Evolutionary conservation across 2,329 filamentous ascomycete genomes (phyloP), one percentile per base, ranked within the genome.

Genomic region (Fusarium foetens): DNA sequence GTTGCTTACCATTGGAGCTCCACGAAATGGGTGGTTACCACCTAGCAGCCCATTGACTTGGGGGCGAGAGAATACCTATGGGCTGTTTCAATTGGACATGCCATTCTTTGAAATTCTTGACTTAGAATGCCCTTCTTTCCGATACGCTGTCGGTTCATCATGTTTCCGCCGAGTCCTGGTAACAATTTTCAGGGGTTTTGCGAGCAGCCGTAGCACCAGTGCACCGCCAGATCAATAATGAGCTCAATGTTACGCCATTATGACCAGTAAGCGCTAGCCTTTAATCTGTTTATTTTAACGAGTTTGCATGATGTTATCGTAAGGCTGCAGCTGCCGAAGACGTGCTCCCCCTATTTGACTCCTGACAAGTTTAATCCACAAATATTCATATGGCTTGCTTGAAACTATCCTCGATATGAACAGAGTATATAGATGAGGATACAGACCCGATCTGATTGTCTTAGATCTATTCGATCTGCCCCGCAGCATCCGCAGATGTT

Each of bases 401-500:
- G 4, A 11, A 31, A 33, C 2, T 3, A 7, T 21, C 7, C 33
- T 63, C 2, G 4, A 13, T 25, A 38, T 10, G 11, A 25, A 12
- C 13, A 14, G 10, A 10, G 14, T 27, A n/a, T n/a, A 6, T 2
- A 25, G 3, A 25, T 4, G 5, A 41, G 1, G 36, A 19, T 25
- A n/a, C 29, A 29, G 23, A 27, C 6, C 23, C 6, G 25, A 39
- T 27, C 23, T 33, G 5, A 14, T 27, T 53, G 65, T 66, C 59
- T 72, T 49, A 48, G 58, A 66, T 52, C 21, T 53, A 38, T 36
- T 27, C 23, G 16, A 12, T 58, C 21, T 36, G 51, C 70, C 70
- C 70, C 66, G 52, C 70, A 64, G 29, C 36, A 17, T 42, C 70
- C 58, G 63, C 70, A 73, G 66, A 52, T 61, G 51, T 45, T 33